Percentiles rank a stretch among this genome's conserved stretches.
Conservation (phyloP, 768 basidiomycete genomes). For the Lactarius quietus region DNA sequence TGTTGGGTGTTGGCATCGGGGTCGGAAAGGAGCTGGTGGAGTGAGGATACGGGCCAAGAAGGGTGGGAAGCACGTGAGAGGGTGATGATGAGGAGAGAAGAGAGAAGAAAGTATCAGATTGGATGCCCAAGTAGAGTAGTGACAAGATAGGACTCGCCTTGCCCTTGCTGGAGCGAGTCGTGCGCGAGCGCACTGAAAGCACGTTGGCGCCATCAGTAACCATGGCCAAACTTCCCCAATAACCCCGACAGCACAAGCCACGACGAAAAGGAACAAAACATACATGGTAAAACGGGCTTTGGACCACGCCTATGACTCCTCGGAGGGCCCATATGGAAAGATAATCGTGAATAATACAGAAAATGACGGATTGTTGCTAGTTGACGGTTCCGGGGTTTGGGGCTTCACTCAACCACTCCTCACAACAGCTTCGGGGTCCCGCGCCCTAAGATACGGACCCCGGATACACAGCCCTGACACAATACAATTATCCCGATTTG, state of each 20-base stretch:
- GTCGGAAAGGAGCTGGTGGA: constrained; percentile 44
- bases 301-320: constrained; percentile 23
- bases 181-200: constrained; percentile 50
- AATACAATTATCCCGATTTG: not conserved
- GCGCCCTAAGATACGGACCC: constrained; percentile 1
- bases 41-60: not conserved
- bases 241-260: not conserved
- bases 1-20: constrained; percentile 61
- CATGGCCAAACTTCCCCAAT: constrained; percentile 4
- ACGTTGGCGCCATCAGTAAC: constrained; percentile 29
- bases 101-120: constrained; percentile 7
- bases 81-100: not conserved
- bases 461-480: not conserved
- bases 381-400: constrained; percentile 22
- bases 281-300: constrained; percentile 23
- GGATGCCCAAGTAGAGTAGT: not conserved
- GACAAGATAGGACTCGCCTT: constrained; percentile 40
- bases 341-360: constrained; percentile 15
- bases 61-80: constrained; percentile 17
- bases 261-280: constrained; percentile 3
- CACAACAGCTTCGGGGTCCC: constrained; percentile 11
- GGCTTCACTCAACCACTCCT: not conserved
- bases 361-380: constrained; percentile 10
- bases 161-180: constrained; percentile 55
- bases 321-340: constrained; percentile 22